Percentiles rank a stretch among this genome's conserved stretches.
These are phyloP conservation scores for Berberis vulgaris DNA, from an alignment of 164 flowering plant species.

Conservation along the genomic window DNA sequence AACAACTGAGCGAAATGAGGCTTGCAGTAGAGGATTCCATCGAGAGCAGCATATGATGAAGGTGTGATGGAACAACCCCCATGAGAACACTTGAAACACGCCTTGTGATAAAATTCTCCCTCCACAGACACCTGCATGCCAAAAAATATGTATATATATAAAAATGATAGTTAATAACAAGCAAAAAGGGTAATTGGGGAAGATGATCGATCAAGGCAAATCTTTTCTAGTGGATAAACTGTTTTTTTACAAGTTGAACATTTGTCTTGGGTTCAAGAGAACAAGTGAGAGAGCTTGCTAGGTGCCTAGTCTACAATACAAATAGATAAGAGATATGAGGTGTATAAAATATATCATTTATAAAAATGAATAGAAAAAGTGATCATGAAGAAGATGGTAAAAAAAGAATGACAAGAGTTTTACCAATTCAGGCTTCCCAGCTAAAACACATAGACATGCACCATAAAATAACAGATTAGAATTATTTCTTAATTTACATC, in stretches of 20 bases:
- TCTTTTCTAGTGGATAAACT: constrained; percentile 62
- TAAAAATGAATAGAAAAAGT: background rate
- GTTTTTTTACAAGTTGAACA: constrained; percentile 52
- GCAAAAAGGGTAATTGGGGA: background rate
- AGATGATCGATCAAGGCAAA: background rate
- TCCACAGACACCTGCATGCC: constrained; percentile 23
- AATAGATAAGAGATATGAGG: background rate
- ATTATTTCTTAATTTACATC: background rate
- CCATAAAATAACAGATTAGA: background rate
- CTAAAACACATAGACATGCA: background rate
- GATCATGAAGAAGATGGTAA: background rate
- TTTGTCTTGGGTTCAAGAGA: constrained; percentile 62
- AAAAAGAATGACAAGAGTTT: background rate
- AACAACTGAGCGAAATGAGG: constrained; percentile 41
- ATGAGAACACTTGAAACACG: constrained; percentile 30
- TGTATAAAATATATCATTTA: no score
- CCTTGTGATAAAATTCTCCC: constrained; percentile 28
- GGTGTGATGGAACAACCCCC: constrained; percentile 28
- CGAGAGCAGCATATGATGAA: constrained; percentile 24
- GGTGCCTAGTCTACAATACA: constrained; percentile 31
- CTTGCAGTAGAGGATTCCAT: constrained; percentile 40
- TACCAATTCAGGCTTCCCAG: background rate
- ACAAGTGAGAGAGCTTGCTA: constrained; percentile 42
- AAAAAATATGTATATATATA: background rate
- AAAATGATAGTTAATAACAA: background rate